Conservation (phyloP, 2,329 filamentous ascomycete species). For the Penicillium sp. region DNA sequence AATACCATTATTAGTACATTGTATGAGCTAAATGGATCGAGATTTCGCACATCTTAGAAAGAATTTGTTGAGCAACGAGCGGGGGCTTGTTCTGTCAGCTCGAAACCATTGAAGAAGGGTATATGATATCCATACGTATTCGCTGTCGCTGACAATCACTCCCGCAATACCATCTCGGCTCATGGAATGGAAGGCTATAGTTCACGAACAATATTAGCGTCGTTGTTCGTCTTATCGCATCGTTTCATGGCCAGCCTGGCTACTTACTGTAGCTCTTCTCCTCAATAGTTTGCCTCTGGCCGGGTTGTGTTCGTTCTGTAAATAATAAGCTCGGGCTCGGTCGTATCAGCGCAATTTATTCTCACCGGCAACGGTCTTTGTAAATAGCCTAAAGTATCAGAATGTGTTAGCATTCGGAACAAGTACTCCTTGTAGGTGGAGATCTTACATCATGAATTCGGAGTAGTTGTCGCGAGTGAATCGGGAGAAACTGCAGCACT, state of each 20-base stretch:
- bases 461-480: conserved; percentile 70
- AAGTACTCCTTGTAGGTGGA: not conserved
- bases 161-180: conserved; percentile 66
- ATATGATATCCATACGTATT: conserved; percentile 47
- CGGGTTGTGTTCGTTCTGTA: conserved; percentile 69
- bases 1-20: conserved; percentile 37
- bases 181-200: conserved; percentile 68
- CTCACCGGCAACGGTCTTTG: conserved; percentile 68
- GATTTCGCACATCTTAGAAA: conserved; percentile 57
- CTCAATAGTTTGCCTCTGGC: conserved; percentile 78
- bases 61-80: conserved; percentile 68
- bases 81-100: conserved; percentile 10
- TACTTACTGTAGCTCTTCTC: conserved; percentile 31
- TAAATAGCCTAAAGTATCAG: conserved; percentile 54
- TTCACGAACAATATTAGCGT: not conserved
- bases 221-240: not conserved
- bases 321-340: not conserved
- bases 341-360: not conserved
- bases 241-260: conserved; percentile 14
- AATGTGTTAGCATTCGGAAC: not conserved
- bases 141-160: conserved; percentile 72
- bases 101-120: not conserved
- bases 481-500: conserved; percentile 61
- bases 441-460: conserved; percentile 14
- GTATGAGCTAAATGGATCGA: not conserved